Base-by-base conservation (phyloP, 352 stramenopile species). In the Pythium dissotocum region DNA sequence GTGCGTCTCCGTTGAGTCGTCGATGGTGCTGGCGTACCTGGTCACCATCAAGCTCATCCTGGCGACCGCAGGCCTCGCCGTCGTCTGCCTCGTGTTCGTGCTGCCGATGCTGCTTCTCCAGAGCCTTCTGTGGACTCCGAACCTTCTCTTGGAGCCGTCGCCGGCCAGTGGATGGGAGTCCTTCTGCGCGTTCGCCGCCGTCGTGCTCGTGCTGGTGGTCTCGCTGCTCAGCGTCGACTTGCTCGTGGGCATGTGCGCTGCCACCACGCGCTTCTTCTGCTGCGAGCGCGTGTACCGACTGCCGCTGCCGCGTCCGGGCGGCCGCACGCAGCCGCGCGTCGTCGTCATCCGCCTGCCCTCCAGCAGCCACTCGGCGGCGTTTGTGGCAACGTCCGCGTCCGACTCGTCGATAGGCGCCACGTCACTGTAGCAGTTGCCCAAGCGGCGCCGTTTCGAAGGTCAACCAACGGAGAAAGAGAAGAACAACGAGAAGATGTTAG, bases 11-110 rank as follows among this genome's bases (percentile, higher is more conserved):
- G 44, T 36, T 6, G 63, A 65, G 38, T 66, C 67, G 36, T 32
- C 61, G 21, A 58, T 62, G 48, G 59, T 71, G 56, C 53, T 77
- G 14, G 12, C 71, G 13, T 75, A 77, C 62, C 61, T 77, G 24
- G 60, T 62, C 10, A 65, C 48, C n/a, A 48, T 77, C 49, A 77
- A 75, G 59, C 64, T 67, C 35, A 5, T 72, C 2, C 52, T 74
- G 1, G 67, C 48, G 2, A 46, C 62, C 1, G 18, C 65, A 12
- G 61, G 70, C 1, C 32, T 77, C 2, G 48, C 57, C 0, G 6
- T 62, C 7, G 52, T 70, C 26, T 24, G 40, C 1, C 2, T 77
- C 2, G 61, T 56, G 51, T 16, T 65, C 18, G 32, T 68, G 9
- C 18, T 65, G 57, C 33, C 65, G 12, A 16, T 70, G 10, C 36